A percentile compares a stretch with the other conserved stretches of the same genome.
Conservation (phyloP, 495 filamentous ascomycete genomes). For the Hypoxylon lienhwacheense region DNA sequence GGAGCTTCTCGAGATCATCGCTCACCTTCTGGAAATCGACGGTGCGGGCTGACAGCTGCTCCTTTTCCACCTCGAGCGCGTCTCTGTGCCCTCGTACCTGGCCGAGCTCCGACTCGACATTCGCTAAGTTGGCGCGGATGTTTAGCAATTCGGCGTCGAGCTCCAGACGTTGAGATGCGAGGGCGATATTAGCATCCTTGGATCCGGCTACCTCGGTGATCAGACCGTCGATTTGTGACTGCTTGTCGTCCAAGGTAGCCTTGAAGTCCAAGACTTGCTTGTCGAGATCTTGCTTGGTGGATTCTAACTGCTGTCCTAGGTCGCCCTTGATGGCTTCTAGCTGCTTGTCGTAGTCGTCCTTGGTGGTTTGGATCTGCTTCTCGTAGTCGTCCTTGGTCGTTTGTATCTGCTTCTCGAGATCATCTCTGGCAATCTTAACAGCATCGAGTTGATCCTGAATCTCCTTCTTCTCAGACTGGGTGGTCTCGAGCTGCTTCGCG, state of each 20-base stretch:
- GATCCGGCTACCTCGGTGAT: slow-evolving; percentile 37
- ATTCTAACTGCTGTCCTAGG: slow-evolving; percentile 23
- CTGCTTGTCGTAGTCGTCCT: slow-evolving; percentile 25
- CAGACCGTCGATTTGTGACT: slow-evolving; percentile 33
- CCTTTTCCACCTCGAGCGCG: slow-evolving; percentile 33
- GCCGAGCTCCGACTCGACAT: slow-evolving; percentile 29
- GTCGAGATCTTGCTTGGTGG: slow-evolving; percentile 32
- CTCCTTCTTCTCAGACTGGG: slow-evolving; percentile 21
- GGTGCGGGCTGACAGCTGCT: slow-evolving; percentile 26
- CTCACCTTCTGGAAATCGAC: slow-evolving; percentile 28
- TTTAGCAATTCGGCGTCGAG: slow-evolving; percentile 29
- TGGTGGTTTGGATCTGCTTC: slow-evolving; percentile 23
- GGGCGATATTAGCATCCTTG: slow-evolving; percentile 38
- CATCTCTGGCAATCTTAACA: slow-evolving; percentile 18
- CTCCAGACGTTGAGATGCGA: slow-evolving; percentile 31
- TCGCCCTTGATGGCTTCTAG: slow-evolving; percentile 24
- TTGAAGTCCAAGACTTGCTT: slow-evolving; percentile 40
- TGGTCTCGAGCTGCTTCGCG: slow-evolving; percentile 41
- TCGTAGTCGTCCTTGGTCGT: slow-evolving; percentile 24
- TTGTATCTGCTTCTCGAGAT: slow-evolving; percentile 41
- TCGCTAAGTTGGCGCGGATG: slow-evolving; percentile 28
- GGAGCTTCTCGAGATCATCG: slow-evolving; percentile 35
- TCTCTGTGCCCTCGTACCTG: slow-evolving; percentile 23
- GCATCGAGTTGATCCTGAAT: slow-evolving; percentile 19
- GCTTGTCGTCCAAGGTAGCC: slow-evolving; percentile 36